A percentile compares a stretch with the other conserved stretches of the same genome.
Conservation (phyloP, 768 basidiomycete species). For the Suillus alpinus region DNA sequence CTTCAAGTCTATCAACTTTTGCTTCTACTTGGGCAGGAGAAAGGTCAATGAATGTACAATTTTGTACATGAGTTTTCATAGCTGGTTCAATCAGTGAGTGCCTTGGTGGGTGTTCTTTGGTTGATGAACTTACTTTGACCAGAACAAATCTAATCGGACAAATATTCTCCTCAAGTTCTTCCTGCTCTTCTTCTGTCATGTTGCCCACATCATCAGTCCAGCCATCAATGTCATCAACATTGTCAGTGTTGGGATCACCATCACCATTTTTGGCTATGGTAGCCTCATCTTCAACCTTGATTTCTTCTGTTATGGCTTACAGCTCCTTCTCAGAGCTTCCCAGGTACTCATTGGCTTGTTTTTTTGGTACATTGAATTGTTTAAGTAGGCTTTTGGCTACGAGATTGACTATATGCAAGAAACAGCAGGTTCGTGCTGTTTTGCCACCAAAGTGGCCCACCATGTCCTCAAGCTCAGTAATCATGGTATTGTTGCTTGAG, state of each 20-base stretch:
- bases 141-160: slow-evolving; percentile 3
- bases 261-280: neutral
- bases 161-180: slow-evolving; percentile 2
- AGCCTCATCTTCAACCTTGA: neutral
- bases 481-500: neutral
- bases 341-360: neutral
- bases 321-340: too few relatives aligned
- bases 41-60: slow-evolving; percentile 18
- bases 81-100: neutral
- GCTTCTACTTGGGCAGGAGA: slow-evolving; percentile 22
- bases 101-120: neutral
- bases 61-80: slow-evolving; percentile 11
- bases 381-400: slow-evolving; percentile 27
- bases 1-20: slow-evolving; percentile 7
- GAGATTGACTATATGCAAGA: slow-evolving; percentile 27
- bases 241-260: neutral
- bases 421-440: neutral
- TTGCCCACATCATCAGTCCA: slow-evolving; percentile 14
- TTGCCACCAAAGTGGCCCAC: neutral
- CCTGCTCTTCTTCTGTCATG: slow-evolving; percentile 7
- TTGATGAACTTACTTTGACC: slow-evolving; percentile 12
- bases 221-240: slow-evolving; percentile 7
- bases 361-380: neutral
- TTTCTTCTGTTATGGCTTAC: neutral
- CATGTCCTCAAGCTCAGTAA: too few relatives aligned